Conservation (phyloP, 768 basidiomycete genomes). For the Pleurotus platypus region DNA sequence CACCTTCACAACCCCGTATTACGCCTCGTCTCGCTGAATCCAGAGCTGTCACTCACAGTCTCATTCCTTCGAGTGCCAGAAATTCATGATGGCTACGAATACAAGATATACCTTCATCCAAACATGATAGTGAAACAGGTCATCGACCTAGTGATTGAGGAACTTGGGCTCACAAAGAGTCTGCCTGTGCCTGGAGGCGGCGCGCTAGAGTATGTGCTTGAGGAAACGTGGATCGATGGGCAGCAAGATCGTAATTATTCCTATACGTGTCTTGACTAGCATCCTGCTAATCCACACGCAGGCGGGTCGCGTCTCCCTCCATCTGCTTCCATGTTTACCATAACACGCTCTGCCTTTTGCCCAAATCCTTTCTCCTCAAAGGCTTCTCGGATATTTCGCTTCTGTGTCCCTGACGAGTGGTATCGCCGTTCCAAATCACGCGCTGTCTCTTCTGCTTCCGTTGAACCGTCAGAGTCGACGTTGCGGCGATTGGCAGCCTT, state of each 20-base stretch:
- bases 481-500: conserved; percentile 45
- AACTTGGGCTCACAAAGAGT: conserved; percentile 66
- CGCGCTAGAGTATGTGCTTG: conserved; percentile 67
- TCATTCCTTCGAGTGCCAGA: conserved; percentile 70
- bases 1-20: conserved; percentile 65
- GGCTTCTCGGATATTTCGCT: conserved; percentile 45
- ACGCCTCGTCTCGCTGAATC: conserved; percentile 70
- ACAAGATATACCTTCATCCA: conserved; percentile 63
- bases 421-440: conserved; percentile 67
- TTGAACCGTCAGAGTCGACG: conserved; percentile 49
- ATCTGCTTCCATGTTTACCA: conserved; percentile 37
- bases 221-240: conserved; percentile 61
- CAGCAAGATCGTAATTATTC: conserved; percentile 47
- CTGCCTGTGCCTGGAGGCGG: conserved; percentile 68
- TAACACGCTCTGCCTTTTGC: conserved; percentile 35
- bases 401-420: conserved; percentile 80
- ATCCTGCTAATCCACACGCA: conserved; percentile 17
- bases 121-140: conserved; percentile 52
- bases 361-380: conserved; percentile 38
- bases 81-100: conserved; percentile 68
- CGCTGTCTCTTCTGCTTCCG: conserved; percentile 33
- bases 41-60: conserved; percentile 48
- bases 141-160: conserved; percentile 47
- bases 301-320: conserved; percentile 42
- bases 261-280: neutral